These are phyloP conservation scores for Aquilaria agallochum DNA, from an alignment of 441 rosid genomes.

Conservation along the genomic window DNA sequence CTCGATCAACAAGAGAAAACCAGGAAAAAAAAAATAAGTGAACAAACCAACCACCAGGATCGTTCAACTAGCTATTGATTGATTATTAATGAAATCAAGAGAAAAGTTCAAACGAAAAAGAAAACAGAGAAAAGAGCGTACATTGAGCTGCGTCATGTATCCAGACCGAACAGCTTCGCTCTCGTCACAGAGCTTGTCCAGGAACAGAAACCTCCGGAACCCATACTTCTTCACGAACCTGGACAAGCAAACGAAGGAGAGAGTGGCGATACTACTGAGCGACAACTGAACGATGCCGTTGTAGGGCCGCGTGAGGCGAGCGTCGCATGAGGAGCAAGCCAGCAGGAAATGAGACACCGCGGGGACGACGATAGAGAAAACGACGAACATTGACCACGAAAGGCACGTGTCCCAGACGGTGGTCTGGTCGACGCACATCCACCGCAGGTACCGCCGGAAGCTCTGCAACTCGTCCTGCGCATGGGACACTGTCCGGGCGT, in stretches of 20 bases:
- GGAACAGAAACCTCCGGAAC: slow-evolving; percentile 67
- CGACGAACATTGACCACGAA: slow-evolving; percentile 69
- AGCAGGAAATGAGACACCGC: slow-evolving; percentile 64
- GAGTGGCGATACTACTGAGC: slow-evolving; percentile 57
- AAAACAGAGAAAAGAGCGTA: slow-evolving; percentile 23
- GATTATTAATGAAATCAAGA: background rate
- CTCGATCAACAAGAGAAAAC: background rate
- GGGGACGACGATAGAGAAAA: slow-evolving; percentile 65
- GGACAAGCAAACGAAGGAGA: slow-evolving; percentile 77
- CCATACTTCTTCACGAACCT: slow-evolving; percentile 61
- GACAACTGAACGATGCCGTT: slow-evolving; percentile 78
- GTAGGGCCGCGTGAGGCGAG: slow-evolving; percentile 59
- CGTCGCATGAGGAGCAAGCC: slow-evolving; percentile 70
- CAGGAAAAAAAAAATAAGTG: background rate
- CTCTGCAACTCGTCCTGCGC: slow-evolving; percentile 72
- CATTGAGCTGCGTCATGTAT: slow-evolving; percentile 76
- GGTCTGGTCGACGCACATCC: slow-evolving; percentile 95
- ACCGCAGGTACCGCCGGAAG: slow-evolving; percentile 68
- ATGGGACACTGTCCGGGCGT: slow-evolving; percentile 45
- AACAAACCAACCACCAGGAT: no score
- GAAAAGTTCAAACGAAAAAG: background rate
- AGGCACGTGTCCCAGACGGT: slow-evolving; percentile 39
- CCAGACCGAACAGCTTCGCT: slow-evolving; percentile 69
- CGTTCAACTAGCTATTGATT: no score
- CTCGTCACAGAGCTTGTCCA: slow-evolving; percentile 87